A percentile compares a stretch with the other conserved stretches of the same genome.
Conservation (phyloP, 768 basidiomycete species). For the Clavulina sp. region DNA sequence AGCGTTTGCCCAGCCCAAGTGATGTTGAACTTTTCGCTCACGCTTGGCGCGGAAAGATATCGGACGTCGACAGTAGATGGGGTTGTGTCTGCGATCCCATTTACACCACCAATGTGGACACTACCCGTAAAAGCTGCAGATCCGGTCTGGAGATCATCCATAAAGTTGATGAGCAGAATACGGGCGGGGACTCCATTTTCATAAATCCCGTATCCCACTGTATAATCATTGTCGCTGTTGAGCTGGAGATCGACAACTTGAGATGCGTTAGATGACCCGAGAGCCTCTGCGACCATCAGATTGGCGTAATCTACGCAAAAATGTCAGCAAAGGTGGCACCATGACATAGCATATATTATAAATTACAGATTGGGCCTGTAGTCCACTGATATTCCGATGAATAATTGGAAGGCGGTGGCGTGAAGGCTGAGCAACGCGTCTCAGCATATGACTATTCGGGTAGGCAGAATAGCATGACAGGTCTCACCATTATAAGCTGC, state of each 20-base stretch:
- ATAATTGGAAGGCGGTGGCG: conserved; percentile 8
- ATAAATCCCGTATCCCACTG: conserved; percentile 33
- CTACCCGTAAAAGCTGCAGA: conserved; percentile 4
- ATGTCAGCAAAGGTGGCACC: conserved; percentile 19
- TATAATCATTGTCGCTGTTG: conserved; percentile 24
- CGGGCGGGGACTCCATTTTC: conserved; percentile 24
- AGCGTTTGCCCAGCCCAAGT: conserved; percentile 9
- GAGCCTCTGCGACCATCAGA: conserved; percentile 28
- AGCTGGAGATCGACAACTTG: conserved; percentile 27
- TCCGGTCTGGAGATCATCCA: conserved; percentile 2
- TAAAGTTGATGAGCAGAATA: conserved; percentile 8
- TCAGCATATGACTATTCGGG: background rate
- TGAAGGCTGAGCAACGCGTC: background rate
- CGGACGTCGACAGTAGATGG: conserved; percentile 5
- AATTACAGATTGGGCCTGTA: conserved; percentile 31
- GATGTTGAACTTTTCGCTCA: conserved; percentile 8
- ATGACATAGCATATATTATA: conserved; percentile 9
- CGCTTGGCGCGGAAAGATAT: conserved; percentile 2
- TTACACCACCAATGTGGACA: conserved; percentile 5
- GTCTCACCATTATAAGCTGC: conserved; percentile 34
- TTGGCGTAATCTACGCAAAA: conserved; percentile 30
- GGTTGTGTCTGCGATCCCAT: background rate
- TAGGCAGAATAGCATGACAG: background rate
- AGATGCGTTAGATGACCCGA: conserved; percentile 26
- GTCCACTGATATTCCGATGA: conserved; percentile 17